Evolutionary conservation across 2,329 filamentous ascomycete species (phyloP).

Genomic region (Aureobasidium subglaciale): DNA sequence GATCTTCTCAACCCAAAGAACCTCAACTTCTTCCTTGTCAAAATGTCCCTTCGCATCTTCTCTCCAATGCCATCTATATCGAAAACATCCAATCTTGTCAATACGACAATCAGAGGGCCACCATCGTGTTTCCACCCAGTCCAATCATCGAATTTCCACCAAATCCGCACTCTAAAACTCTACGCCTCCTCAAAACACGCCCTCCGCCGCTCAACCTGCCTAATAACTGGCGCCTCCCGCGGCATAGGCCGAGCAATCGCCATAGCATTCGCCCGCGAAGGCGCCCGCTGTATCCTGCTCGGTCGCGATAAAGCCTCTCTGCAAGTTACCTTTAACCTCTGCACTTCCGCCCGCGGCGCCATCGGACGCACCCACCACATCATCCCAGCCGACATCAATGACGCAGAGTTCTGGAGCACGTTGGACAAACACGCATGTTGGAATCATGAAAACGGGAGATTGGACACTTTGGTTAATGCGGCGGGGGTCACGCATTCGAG

Average conservation of each 20-base stretch:
- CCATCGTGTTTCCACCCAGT: conserved; percentile 21
- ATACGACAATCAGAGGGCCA: conserved; percentile 16
- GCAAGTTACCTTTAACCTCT: neutral
- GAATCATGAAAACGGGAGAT: neutral
- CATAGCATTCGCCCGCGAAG: conserved; percentile 41
- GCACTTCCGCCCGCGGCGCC: neutral
- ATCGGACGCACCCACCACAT: conserved; percentile 2
- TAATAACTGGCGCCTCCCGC: conserved; percentile 45
- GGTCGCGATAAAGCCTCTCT: conserved; percentile 15
- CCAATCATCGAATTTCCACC: neutral
- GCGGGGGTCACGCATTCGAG: conserved; percentile 65
- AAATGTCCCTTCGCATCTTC: neutral
- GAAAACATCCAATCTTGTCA: neutral
- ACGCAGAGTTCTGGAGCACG: conserved; percentile 12
- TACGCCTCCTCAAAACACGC: conserved; percentile 9
- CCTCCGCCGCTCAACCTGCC: conserved; percentile 20
- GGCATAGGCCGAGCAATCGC: conserved; percentile 45
- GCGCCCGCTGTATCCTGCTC: conserved; percentile 26
- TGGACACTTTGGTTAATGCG: conserved; percentile 67
- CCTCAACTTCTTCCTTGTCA: neutral
- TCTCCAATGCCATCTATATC: neutral
- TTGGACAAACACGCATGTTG: neutral
- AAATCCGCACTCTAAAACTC: neutral
- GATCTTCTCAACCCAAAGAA: too few species aligned
- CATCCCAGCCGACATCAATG: conserved; percentile 13